These are phyloP conservation scores for Nelumbo lutea DNA, from an alignment of 164 flowering plant species.

Conservation along the genomic window DNA sequence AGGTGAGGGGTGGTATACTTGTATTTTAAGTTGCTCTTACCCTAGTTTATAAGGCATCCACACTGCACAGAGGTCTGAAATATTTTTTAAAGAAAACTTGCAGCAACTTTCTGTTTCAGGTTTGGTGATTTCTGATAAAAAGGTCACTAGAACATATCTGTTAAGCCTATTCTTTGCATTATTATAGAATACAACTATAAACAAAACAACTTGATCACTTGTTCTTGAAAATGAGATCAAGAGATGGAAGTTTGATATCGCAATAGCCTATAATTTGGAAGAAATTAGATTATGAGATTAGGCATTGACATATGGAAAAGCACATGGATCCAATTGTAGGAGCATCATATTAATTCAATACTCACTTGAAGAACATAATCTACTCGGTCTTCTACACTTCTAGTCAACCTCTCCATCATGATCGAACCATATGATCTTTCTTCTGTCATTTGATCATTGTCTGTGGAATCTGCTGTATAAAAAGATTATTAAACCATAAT, in stretches of 20 bases:
- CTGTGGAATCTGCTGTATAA: slow-evolving; percentile 38
- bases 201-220: too few relatives aligned
- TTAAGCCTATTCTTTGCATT: too few relatives aligned
- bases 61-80: too few relatives aligned
- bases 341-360: slow-evolving; percentile 5
- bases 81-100: too few relatives aligned
- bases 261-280: neutral
- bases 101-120: too few relatives aligned
- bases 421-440: slow-evolving; percentile 77
- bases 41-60: too few relatives aligned
- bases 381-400: slow-evolving; percentile 66
- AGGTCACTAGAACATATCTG: too few relatives aligned
- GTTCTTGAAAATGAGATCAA: neutral
- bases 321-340: neutral
- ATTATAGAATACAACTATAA: too few relatives aligned
- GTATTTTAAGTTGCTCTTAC: too few relatives aligned
- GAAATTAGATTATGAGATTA: neutral
- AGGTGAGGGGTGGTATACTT: too few relatives aligned
- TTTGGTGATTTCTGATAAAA: too few relatives aligned
- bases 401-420: slow-evolving; percentile 85
- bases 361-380: slow-evolving; percentile 90
- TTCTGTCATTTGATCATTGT: slow-evolving; percentile 32
- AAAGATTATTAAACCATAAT: neutral
- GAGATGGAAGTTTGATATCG: neutral
- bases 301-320: neutral